These are phyloP conservation scores for Lizanozyma gosingica DNA, from an alignment of 1,139 yeast species.

Conservation along the genomic window DNA sequence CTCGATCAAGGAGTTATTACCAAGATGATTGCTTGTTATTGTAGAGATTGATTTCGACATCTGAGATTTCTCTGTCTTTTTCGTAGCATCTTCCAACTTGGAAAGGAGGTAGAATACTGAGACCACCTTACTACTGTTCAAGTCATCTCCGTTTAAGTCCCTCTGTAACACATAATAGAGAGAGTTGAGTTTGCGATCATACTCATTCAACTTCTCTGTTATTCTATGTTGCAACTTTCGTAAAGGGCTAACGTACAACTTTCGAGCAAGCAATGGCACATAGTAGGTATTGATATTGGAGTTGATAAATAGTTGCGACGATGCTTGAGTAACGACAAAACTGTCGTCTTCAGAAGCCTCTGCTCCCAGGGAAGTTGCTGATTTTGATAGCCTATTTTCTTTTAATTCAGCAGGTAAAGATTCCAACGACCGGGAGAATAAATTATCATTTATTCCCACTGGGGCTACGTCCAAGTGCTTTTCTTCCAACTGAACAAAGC, in stretches of 20 bases:
- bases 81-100: background rate
- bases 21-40: background rate
- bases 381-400: background rate
- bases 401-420: constrained; percentile 17
- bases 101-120: background rate
- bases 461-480: constrained; percentile 30
- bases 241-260: constrained; percentile 13
- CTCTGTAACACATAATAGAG: background rate
- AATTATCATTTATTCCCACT: constrained; percentile 29
- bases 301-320: constrained; percentile 28
- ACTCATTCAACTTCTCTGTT: background rate
- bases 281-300: constrained; percentile 28
- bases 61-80: background rate
- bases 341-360: constrained; percentile 15
- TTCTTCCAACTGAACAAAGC: constrained; percentile 23
- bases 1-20: background rate
- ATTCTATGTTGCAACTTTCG: constrained; percentile 8
- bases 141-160: background rate
- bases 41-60: background rate
- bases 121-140: background rate
- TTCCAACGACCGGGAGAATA: constrained; percentile 16
- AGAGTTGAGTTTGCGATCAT: background rate
- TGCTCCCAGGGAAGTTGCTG: background rate
- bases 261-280: constrained; percentile 29
- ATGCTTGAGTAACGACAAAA: constrained; percentile 28